Percentiles rank a stretch among this genome's conserved stretches.
These are phyloP conservation scores for Malbranchea zuffiana DNA, from an alignment of 2,329 filamentous ascomycete species.

Conservation along the genomic window DNA sequence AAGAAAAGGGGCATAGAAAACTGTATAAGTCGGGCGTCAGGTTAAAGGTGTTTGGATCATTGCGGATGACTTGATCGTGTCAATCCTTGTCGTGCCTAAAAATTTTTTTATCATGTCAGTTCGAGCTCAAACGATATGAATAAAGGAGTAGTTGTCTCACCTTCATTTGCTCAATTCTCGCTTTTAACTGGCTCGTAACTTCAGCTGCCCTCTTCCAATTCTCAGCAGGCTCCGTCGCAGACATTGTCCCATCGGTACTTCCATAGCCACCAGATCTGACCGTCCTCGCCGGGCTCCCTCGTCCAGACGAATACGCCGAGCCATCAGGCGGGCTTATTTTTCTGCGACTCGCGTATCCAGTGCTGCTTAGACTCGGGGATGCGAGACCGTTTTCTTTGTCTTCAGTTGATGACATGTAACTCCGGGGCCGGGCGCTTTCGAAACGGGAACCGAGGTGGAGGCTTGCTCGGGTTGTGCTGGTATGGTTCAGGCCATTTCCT, in stretches of 20 bases:
- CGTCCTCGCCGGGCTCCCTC: slow-evolving; percentile 31
- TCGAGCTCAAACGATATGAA: slow-evolving; percentile 3
- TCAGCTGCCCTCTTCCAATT: slow-evolving; percentile 97
- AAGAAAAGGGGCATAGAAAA: too few species aligned
- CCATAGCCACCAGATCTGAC: slow-evolving; percentile 11
- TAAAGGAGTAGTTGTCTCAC: slow-evolving; percentile 27
- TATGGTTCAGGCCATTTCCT: slow-evolving; percentile 15
- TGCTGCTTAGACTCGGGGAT: slow-evolving; percentile 25
- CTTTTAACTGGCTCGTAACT: slow-evolving; percentile 94
- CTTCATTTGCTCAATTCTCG: slow-evolving; percentile 98
- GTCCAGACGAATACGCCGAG: slow-evolving; percentile 23
- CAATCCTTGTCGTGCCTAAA: slow-evolving; percentile 36
- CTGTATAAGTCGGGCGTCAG: too few species aligned
- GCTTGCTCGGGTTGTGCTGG: slow-evolving; percentile 21
- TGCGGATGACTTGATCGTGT: slow-evolving; percentile 24
- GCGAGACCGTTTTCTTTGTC: slow-evolving; percentile 60
- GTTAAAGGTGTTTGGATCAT: too few species aligned
- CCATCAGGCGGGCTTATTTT: slow-evolving; percentile 37
- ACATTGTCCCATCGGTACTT: slow-evolving; percentile 21
- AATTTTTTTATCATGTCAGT: slow-evolving; percentile 7
- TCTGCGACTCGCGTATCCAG: slow-evolving; percentile 27
- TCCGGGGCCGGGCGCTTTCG: slow-evolving; percentile 32
- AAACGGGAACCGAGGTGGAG: slow-evolving; percentile 31
- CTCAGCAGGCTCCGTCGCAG: slow-evolving; percentile 54
- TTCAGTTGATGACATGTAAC: slow-evolving; percentile 43